Base-by-base conservation (phyloP, 805 yeast genomes). In the Barnettozyma sucrosica region DNA sequence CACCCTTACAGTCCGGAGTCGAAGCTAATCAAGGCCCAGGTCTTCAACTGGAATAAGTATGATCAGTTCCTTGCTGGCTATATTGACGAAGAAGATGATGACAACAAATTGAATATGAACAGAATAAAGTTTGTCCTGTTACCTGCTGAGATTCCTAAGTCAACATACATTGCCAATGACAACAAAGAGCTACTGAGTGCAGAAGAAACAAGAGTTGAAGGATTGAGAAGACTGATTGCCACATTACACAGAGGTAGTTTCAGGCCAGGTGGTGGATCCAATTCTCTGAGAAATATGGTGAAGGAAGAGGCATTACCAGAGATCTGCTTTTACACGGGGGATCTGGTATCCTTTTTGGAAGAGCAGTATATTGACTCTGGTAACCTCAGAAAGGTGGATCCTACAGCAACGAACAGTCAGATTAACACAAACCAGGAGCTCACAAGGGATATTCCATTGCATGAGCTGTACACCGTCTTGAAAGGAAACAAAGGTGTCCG, bases 51-150 rank as follows among this genome's bases (percentile, higher is more conserved):
- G 99, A 90, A 90, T 56, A 85, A 82, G 52, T 73, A 90, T 55
- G 99, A 93, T 67, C 97, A 89, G 59, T 77, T 79, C 21, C 64
- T 90, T n/a, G 96, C 97, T 0, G 99, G 99, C 3, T 86, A 83
- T 61, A 89, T 84, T 25, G 96, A 89, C 54, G 77, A 84, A 24
- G 96, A 88, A 53, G 77, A 80, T 1, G 43, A 80, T 11, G 79
- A 74, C 16, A 75, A 74, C 10, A 71, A 73, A 49, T 75, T 74
- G 48, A 39, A 46, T 5, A 70, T 75, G 54, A 85, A 80, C 61
- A 73, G 85, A 54, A 77, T 90, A 62, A 83, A 95, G 59, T 88
- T 89, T 66, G 97, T 89, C 3, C 73, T 93, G 3, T 68, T 90
- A 44, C 97, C 97, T 0, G 69, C 88, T 0, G 85, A 78, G n/a